phyloP scores from a whole-genome alignment of 192 early-diverging fungal species.

The Radiomyces spectabilis region DNA sequence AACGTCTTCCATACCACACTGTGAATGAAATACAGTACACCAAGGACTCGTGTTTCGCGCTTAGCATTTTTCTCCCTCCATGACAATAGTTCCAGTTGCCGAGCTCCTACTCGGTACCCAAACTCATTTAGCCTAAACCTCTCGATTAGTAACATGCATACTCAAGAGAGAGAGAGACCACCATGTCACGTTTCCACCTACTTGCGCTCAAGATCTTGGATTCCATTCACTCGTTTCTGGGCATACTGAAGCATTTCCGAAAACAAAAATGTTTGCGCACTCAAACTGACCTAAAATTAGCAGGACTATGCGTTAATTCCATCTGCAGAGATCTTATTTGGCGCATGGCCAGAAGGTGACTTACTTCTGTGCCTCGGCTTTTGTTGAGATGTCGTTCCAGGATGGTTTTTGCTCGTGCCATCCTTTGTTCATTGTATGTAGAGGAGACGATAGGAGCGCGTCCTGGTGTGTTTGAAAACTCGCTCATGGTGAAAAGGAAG shows the following conservation, averaged over 20 bases:
- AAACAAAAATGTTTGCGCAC: conserved; percentile 86
- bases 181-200: conserved; percentile 37
- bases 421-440: conserved; percentile 12
- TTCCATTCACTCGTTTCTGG: conserved; percentile 91
- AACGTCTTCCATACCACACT: conserved; percentile 89
- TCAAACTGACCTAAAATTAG: conserved; percentile 55
- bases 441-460: too few species aligned
- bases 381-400: conserved; percentile 74
- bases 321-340: neutral
- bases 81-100: conserved; percentile 80
- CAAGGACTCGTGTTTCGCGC: conserved; percentile 84
- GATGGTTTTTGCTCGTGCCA: conserved; percentile 32
- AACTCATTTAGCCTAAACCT: conserved; percentile 73
- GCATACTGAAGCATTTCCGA: conserved; percentile 94
- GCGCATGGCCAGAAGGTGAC: neutral
- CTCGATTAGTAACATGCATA: neutral
- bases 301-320: neutral
- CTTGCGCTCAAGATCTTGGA: conserved; percentile 94
- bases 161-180: neutral
- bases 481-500: too few species aligned
- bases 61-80: conserved; percentile 85
- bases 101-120: conserved; percentile 90
- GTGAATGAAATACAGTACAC: conserved; percentile 90
- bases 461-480: too few species aligned
- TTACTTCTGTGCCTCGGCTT: conserved; percentile 65